Conservation (phyloP, 495 filamentous ascomycete genomes). For the Chaetomium tenue region DNA sequence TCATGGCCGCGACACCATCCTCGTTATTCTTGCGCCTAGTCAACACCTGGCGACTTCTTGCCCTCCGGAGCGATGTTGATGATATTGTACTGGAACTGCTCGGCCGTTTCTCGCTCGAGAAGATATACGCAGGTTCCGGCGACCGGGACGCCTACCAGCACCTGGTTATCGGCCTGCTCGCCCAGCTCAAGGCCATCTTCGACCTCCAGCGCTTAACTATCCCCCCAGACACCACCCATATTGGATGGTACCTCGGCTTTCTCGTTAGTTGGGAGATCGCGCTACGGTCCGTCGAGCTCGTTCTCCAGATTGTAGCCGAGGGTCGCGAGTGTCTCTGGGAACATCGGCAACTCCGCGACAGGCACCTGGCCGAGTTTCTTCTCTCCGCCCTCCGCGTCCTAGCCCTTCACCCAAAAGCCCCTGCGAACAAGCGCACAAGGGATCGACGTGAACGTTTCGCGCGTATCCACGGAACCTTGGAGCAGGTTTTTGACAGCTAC, state of each 20-base stretch:
- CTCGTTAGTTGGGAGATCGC: slow-evolving; percentile 42
- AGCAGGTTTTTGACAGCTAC: slow-evolving; percentile 40
- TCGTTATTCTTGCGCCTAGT: slow-evolving; percentile 38
- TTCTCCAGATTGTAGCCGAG: slow-evolving; percentile 36
- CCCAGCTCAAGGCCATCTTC: slow-evolving; percentile 35
- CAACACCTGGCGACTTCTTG: slow-evolving; percentile 34
- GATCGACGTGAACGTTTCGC: slow-evolving; percentile 39
- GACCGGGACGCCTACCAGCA: slow-evolving; percentile 31
- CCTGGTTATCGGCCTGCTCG: slow-evolving; percentile 31
- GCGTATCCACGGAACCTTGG: slow-evolving; percentile 36
- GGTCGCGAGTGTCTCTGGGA: slow-evolving; percentile 39
- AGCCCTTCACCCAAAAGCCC: slow-evolving; percentile 39
- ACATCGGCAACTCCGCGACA: slow-evolving; percentile 31
- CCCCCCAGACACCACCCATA: slow-evolving; percentile 33
- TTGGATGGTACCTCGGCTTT: slow-evolving; percentile 39
- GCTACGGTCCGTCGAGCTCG: slow-evolving; percentile 38
- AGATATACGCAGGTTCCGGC: slow-evolving; percentile 32
- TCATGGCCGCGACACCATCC: slow-evolving; percentile 38
- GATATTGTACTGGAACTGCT: slow-evolving; percentile 40
- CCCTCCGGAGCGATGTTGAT: slow-evolving; percentile 41
- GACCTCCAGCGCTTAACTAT: slow-evolving; percentile 39
- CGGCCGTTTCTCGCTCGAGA: slow-evolving; percentile 41
- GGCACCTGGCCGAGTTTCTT: slow-evolving; percentile 38
- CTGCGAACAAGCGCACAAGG: slow-evolving; percentile 26
- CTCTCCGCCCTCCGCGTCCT: slow-evolving; percentile 39